phyloP scores from a whole-genome alignment of 129 eudicot genomes.

The Apium graveolens region DNA sequence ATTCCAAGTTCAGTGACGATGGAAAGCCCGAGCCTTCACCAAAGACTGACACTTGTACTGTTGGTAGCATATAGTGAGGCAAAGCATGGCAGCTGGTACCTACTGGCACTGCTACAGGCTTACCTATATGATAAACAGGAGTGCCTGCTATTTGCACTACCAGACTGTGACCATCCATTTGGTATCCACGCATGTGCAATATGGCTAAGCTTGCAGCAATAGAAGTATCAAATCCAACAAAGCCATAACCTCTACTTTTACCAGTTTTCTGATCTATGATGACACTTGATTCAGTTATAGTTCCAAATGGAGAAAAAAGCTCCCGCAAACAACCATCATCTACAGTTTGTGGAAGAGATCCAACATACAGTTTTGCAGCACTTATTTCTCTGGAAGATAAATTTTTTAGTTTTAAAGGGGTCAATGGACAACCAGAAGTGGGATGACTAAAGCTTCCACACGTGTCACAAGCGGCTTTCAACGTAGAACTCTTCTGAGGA shows the following conservation, averaged over 20 bases:
- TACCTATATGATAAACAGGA: conserved; percentile 3
- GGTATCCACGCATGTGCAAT: conserved; percentile 26
- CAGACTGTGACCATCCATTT: conserved; percentile 24
- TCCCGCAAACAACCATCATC: conserved; percentile 24
- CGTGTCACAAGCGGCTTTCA: conserved; percentile 15
- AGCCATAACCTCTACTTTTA: conserved; percentile 27
- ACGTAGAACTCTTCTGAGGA: conserved; percentile 23
- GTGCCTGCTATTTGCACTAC: conserved; percentile 27
- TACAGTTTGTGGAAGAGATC: conserved; percentile 19
- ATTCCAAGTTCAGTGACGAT: background rate
- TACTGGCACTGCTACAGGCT: background rate
- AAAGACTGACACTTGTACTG: background rate
- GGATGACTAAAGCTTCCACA: conserved; percentile 24
- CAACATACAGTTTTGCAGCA: conserved; percentile 22
- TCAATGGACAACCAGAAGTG: conserved; percentile 13
- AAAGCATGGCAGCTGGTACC: conserved; percentile 1
- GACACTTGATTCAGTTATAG: conserved; percentile 10
- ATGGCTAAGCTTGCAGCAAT: conserved; percentile 21
- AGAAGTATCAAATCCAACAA: conserved; percentile 24
- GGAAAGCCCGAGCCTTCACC: conserved; percentile 13
- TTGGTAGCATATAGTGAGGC: conserved; percentile 6
- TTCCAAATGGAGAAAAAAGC: conserved; percentile 33
- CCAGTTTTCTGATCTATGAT: conserved; percentile 19
- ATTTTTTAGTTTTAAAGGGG: background rate
- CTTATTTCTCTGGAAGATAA: background rate